Evolutionary conservation across 768 basidiomycete genomes (phyloP), one percentile per base, ranked within the genome.

Genomic region (Chalciporus piperatus): DNA sequence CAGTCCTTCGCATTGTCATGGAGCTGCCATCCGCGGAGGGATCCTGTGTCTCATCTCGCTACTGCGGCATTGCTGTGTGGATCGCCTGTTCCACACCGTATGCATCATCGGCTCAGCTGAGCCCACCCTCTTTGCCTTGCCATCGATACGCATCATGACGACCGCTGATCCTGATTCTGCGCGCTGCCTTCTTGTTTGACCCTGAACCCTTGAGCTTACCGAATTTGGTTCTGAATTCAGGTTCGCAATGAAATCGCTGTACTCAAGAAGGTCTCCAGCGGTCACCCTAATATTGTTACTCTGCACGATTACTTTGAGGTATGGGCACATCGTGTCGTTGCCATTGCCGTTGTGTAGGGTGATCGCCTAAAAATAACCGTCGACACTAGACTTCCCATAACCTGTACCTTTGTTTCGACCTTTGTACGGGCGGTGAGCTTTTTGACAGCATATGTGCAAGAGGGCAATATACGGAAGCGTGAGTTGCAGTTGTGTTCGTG

Each of bases 361-460:
- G 35, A 45, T 48, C 48, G 44, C 44, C 14, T 17, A n/a, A 38
- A n/a, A 14, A 25, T 19, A 46, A 56, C 47, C 47, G 47, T 53
- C 35, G 22, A 44, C 48, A 14, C 23, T 59, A 92, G 87, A 97
- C 94, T 25, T 74, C 91, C 9, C 89, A 95, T 70, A 97, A 96
- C 62, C 80, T 97, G 42, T 93, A 98, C 71, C 87, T 98, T 50
- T 86, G 86, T 59, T 97, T 97, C 70, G 96, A 98, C 71, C 83
- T 98, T 9, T 98, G 96, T 75, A 94, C 91, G 3, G 94, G 95
- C 46, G 95, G 96, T 40, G 96, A 99, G 70, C 83, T 99, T n/a
- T 98, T 99, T 63, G 96, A 99, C 70, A 82, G 96, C 45, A 98
- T 99, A 75, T 98, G 96, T 64, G 92, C 93, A 27, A 92, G 94